Conservation (phyloP, 495 filamentous ascomycete species). For the Schizothecium vesticola region DNA sequence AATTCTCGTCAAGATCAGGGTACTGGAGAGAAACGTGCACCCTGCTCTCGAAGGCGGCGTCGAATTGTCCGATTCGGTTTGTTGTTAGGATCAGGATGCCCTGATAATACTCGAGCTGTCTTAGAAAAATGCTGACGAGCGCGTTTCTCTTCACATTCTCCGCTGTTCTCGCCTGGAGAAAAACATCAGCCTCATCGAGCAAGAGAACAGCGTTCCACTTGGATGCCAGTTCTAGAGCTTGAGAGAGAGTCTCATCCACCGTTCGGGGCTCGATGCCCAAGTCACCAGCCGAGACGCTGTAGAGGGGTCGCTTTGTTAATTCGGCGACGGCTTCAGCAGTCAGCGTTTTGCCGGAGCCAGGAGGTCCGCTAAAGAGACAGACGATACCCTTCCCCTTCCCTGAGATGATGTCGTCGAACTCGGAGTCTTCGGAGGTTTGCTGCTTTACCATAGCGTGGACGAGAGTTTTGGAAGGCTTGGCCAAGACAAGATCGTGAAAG, state of each 20-base stretch:
- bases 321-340: constrained; percentile 51
- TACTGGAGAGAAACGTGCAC: constrained; percentile 1
- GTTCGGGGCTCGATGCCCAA: too few relatives aligned
- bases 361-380: constrained; percentile 45
- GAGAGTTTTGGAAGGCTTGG: too few relatives aligned
- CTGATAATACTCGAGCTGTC: constrained; percentile 48
- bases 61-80: constrained; percentile 22
- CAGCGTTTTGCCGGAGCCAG: constrained; percentile 55
- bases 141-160: constrained; percentile 20
- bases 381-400: constrained; percentile 53
- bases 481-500: too few relatives aligned
- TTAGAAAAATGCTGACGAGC: constrained; percentile 44
- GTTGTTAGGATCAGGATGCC: constrained; percentile 46
- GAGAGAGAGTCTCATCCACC: constrained; percentile 37
- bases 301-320: constrained; percentile 16
- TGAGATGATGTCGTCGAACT: constrained; percentile 48
- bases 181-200: constrained; percentile 32
- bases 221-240: constrained; percentile 29
- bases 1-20: constrained; percentile 11
- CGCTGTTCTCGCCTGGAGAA: constrained; percentile 34
- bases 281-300: constrained; percentile 7
- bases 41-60: neutral
- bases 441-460: too few relatives aligned
- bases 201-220: constrained; percentile 42
- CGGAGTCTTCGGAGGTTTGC: too few relatives aligned